phyloP scores from a whole-genome alignment of 2,329 filamentous ascomycete genomes.

The Pyrenophora tritici-repentis region DNA sequence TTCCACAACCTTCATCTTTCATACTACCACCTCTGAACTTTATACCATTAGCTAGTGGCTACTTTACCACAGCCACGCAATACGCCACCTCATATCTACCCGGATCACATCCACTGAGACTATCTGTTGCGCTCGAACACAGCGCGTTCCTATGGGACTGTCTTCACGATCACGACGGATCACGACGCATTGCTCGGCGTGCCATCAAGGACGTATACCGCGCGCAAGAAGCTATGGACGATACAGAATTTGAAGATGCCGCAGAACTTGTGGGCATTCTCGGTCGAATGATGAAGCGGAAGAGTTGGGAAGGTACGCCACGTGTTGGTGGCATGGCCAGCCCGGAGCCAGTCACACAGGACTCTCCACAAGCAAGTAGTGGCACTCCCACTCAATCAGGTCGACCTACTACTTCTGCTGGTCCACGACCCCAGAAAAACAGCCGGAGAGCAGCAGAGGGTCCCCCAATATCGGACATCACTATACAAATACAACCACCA shows the following conservation, averaged over 20 bases:
- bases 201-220: constrained; percentile 92
- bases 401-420: constrained; percentile 14
- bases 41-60: constrained; percentile 76
- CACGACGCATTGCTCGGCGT: constrained; percentile 75
- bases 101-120: constrained; percentile 84
- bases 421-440: constrained; percentile 31
- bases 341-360: constrained; percentile 33
- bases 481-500: constrained; percentile 23
- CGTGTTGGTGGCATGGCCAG: constrained; percentile 38
- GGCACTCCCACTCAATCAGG: constrained; percentile 11
- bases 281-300: constrained; percentile 83
- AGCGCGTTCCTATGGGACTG: constrained; percentile 94
- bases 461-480: constrained; percentile 28
- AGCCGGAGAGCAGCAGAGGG: constrained; percentile 33
- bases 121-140: constrained; percentile 91
- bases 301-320: constrained; percentile 47
- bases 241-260: constrained; percentile 92
- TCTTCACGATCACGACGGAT: constrained; percentile 76
- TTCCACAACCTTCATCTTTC: constrained; percentile 65
- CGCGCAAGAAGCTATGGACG: constrained; percentile 88
- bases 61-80: constrained; percentile 76
- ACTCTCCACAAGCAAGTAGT: constrained; percentile 18
- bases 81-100: constrained; percentile 78
- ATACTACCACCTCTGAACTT: constrained; percentile 81
- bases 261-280: constrained; percentile 85